Conservation (phyloP, 2,329 filamentous ascomycete genomes). For the Juglanconis sp. region DNA sequence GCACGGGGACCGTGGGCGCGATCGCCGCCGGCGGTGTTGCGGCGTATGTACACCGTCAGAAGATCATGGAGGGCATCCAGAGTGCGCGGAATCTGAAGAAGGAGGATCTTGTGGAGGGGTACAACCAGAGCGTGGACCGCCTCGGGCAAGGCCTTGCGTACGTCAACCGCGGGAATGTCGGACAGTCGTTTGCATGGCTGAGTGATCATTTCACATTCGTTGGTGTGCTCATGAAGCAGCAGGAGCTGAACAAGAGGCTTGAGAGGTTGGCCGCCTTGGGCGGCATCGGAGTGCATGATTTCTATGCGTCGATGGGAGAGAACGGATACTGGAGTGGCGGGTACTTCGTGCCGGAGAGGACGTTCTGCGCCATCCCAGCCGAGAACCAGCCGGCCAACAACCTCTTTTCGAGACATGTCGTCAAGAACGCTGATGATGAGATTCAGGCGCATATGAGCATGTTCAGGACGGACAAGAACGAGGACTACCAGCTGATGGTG, state of each 20-base stretch:
- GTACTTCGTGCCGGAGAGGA: slow-evolving; percentile 64
- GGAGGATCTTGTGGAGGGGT: slow-evolving; percentile 45
- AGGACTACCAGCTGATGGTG: slow-evolving; percentile 62
- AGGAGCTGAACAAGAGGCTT: slow-evolving; percentile 67
- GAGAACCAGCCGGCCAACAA: slow-evolving; percentile 39
- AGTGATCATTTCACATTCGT: slow-evolving; percentile 84
- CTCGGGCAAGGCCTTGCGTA: slow-evolving; percentile 54
- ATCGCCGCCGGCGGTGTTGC: slow-evolving; percentile 79
- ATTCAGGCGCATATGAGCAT: slow-evolving; percentile 68
- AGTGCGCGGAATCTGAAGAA: slow-evolving; percentile 46
- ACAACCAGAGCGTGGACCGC: slow-evolving; percentile 46
- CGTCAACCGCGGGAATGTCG: slow-evolving; percentile 56
- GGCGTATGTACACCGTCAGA: slow-evolving; percentile 73
- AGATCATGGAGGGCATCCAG: slow-evolving; percentile 52
- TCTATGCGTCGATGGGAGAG: slow-evolving; percentile 73
- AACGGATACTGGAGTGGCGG: slow-evolving; percentile 62
- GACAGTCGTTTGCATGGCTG: slow-evolving; percentile 72
- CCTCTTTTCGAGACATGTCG: slow-evolving; percentile 53
- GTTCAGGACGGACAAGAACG: slow-evolving; percentile 61
- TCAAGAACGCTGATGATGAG: slow-evolving; percentile 67
- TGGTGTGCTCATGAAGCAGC: slow-evolving; percentile 70
- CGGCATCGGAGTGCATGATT: slow-evolving; percentile 67
- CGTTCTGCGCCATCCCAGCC: slow-evolving; percentile 68
- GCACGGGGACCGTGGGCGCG: slow-evolving; percentile 76
- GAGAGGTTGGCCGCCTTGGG: slow-evolving; percentile 58